Conservation (phyloP, 2,329 filamentous ascomycete genomes). For the Pestalotiopsis sp. region DNA sequence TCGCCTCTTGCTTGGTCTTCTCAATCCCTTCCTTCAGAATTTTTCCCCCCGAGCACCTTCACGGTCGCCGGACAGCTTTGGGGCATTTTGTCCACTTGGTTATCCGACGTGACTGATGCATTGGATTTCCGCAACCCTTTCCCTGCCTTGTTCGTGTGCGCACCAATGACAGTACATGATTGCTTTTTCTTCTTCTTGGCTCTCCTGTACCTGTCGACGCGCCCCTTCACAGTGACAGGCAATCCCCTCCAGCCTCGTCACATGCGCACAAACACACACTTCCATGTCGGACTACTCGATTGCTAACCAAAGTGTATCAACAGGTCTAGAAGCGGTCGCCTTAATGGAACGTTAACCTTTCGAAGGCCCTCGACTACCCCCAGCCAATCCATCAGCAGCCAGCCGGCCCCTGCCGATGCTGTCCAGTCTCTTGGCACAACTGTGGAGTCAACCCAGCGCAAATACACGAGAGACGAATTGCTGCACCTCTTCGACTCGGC, state of each 20-base stretch:
- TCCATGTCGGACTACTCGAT: neutral
- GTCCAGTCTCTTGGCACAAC: slow-evolving; percentile 30
- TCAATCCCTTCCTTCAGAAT: slow-evolving; percentile 3
- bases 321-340: slow-evolving; percentile 10
- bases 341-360: slow-evolving; percentile 67
- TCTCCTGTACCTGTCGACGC: neutral
- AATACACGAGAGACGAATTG: slow-evolving; percentile 80
- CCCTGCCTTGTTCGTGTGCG: neutral
- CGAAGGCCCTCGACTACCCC: slow-evolving; percentile 64
- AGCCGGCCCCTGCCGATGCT: slow-evolving; percentile 35
- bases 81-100: neutral
- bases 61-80: neutral
- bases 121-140: neutral
- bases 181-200: neutral
- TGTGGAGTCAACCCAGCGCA: slow-evolving; percentile 61
- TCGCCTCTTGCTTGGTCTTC: neutral
- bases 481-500: slow-evolving; percentile 68
- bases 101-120: neutral
- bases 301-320: neutral
- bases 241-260: neutral
- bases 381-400: slow-evolving; percentile 45
- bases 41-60: neutral
- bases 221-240: neutral
- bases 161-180: neutral
- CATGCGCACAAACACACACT: neutral